These are phyloP conservation scores for Tephrocybe sp. DNA, from an alignment of 768 basidiomycete genomes.

Conservation along the genomic window DNA sequence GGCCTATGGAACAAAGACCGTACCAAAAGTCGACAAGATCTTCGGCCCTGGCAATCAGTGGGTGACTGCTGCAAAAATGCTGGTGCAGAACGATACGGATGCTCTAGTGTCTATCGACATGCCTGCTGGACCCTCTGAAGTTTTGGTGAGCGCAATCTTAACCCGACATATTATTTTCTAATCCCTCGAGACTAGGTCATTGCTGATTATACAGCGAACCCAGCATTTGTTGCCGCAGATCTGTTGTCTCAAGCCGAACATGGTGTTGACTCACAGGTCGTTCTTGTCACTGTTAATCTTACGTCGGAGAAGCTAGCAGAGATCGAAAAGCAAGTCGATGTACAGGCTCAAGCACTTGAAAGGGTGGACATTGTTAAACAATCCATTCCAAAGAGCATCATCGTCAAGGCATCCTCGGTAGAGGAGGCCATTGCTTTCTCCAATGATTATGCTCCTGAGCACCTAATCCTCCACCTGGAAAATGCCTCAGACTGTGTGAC, in stretches of 20 bases:
- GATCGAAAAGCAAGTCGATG: conserved; percentile 84
- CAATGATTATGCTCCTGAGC: conserved; percentile 98
- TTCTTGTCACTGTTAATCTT: conserved; percentile 80
- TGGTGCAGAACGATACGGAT: conserved; percentile 97
- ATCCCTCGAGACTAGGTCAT: conserved; percentile 63
- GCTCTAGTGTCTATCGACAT: conserved; percentile 97
- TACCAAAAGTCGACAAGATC: conserved; percentile 98
- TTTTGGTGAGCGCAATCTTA: conserved; percentile 63
- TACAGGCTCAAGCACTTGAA: conserved; percentile 81
- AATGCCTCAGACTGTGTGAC: conserved; percentile 64
- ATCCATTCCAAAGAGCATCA: conserved; percentile 88
- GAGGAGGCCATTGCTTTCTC: conserved; percentile 85
- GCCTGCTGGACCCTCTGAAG: conserved; percentile 98
- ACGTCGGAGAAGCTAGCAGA: conserved; percentile 55
- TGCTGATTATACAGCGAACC: conserved; percentile 82
- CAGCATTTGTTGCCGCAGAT: conserved; percentile 94
- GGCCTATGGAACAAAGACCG: conserved; percentile 93
- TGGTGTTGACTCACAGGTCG: conserved; percentile 97
- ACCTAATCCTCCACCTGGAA: conserved; percentile 88
- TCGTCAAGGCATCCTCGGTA: conserved; percentile 65
- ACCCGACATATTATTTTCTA: not conserved
- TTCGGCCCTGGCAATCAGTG: conserved; percentile 99
- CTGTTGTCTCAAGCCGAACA: conserved; percentile 98
- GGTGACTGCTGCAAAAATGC: conserved; percentile 99
- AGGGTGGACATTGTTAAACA: conserved; percentile 89